These are phyloP conservation scores for Ophiosphaerella korrae DNA, from an alignment of 2,329 filamentous ascomycete species.

Conservation along the genomic window DNA sequence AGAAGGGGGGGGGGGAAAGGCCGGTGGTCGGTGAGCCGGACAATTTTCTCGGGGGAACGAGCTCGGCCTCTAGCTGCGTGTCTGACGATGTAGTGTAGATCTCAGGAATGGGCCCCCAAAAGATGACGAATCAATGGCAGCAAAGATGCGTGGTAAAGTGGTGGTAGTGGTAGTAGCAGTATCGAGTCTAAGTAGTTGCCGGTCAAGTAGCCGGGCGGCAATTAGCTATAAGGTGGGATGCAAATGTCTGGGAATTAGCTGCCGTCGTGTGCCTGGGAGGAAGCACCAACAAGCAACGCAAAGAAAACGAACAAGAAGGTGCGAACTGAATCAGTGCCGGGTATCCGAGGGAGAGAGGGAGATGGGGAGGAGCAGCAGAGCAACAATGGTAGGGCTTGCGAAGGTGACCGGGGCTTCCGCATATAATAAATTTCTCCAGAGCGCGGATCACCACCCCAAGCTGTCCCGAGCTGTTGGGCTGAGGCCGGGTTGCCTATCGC, in stretches of 20 bases:
- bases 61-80: conserved; percentile 26
- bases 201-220: conserved; percentile 28
- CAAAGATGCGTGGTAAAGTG: not conserved
- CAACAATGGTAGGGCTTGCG: conserved; percentile 8
- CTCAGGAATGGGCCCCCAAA: conserved; percentile 9
- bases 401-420: conserved; percentile 11
- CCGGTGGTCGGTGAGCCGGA: conserved; percentile 24
- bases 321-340: conserved; percentile 15
- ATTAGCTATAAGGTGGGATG: conserved; percentile 23
- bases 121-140: not conserved
- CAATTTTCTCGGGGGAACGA: conserved; percentile 30
- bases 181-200: conserved; percentile 8
- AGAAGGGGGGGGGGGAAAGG: conserved; percentile 8
- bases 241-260: not conserved
- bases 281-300: conserved; percentile 25
- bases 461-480: conserved; percentile 45
- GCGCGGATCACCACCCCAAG: conserved; percentile 32
- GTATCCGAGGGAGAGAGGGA: conserved; percentile 2
- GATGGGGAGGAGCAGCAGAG: conserved; percentile 9
- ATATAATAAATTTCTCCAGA: conserved; percentile 34
- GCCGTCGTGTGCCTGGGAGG: conserved; percentile 8
- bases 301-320: conserved; percentile 3
- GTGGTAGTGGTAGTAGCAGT: not conserved
- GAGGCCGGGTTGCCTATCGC: conserved; percentile 35
- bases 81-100: conserved; percentile 11